Evolutionary conservation across 805 yeast genomes (phyloP).

Genomic region (Wickerhamiella occidentalis): DNA sequence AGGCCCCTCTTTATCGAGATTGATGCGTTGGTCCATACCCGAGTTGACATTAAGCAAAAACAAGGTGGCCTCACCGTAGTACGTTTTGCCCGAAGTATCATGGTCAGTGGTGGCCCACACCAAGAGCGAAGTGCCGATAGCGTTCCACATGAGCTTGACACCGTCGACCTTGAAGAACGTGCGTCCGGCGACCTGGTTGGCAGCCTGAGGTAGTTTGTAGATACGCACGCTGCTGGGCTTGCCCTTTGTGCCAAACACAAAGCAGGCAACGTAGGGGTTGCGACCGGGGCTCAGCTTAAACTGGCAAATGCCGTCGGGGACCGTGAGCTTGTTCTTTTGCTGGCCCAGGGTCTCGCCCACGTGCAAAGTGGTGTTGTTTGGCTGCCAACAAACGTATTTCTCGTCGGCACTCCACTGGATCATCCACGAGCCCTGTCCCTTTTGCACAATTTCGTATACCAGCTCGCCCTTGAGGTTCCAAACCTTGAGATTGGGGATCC

Average conservation of each 20-base stretch:
- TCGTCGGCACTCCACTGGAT: slow-evolving; percentile 86
- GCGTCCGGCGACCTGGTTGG: slow-evolving; percentile 71
- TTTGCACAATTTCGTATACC: slow-evolving; percentile 47
- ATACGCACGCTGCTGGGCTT: slow-evolving; percentile 83
- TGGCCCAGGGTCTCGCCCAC: slow-evolving; percentile 42
- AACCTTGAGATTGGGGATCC: slow-evolving; percentile 67
- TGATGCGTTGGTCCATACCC: slow-evolving; percentile 68
- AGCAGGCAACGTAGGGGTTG: slow-evolving; percentile 81
- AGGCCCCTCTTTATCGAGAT: slow-evolving; percentile 86
- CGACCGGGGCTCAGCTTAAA: slow-evolving; percentile 76
- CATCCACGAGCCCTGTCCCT: slow-evolving; percentile 66
- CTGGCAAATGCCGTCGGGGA: slow-evolving; percentile 41
- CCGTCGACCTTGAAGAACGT: slow-evolving; percentile 92
- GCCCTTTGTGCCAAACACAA: slow-evolving; percentile 75
- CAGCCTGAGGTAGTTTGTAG: slow-evolving; percentile 64
- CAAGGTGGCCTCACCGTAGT: slow-evolving; percentile 91
- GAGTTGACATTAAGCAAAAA: slow-evolving; percentile 83
- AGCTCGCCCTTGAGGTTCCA: slow-evolving; percentile 42
- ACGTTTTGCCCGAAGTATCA: slow-evolving; percentile 83
- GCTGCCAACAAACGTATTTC: slow-evolving; percentile 46
- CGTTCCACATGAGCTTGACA: slow-evolving; percentile 87
- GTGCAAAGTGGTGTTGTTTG: slow-evolving; percentile 43
- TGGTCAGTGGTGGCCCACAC: slow-evolving; percentile 94
- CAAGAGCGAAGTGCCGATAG: slow-evolving; percentile 82
- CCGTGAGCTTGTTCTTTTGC: slow-evolving; percentile 29